Base-by-base conservation (phyloP, 441 rosid genomes). In the Aleurites moluccanus region DNA sequence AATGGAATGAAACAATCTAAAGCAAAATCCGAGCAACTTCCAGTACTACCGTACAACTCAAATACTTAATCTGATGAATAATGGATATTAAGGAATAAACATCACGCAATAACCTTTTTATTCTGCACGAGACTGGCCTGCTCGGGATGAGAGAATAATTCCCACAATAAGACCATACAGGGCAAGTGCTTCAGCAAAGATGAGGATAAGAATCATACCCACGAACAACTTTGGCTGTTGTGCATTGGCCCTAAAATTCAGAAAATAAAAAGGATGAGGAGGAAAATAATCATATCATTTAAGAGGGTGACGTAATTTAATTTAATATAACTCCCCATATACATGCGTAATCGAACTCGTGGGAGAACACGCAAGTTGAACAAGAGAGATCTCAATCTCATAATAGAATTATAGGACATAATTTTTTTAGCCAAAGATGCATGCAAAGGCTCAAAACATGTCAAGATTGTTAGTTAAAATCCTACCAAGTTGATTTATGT, bases 151-250 rank as follows among this genome's bases (percentile, higher is more conserved):
- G 70, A 91, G 83, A 74, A 91, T 91, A 87, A 91, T 91, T 64
- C 96, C 96, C 1, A 91, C 91, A 35, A 91, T 91, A 55, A 91
- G 91, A 35, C 93, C 96, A 30, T 91, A 89, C 18, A 91, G 86
- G 35, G 93, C 96, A 69, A 91, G 83, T 21, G 92, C 96, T 83
- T 90, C 96, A 38, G 40, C 40, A 38, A 38, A 38, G 40, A 38
- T 38, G 40, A 38, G 40, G 80, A 91, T 91, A 50, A 91, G 92
- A 81, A 91, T 91, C 96, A 91, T 91, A 66, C 96, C 96, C 9
- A 91, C 96, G 14, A 91, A 91, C 69, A 91, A 92, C 75, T 91
- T 91, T 70, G 96, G 96, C 79, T 91, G 96, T 71, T 91, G 93
- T 2, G 96, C 96, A 57, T 91, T 90, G n/a, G 96, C 93, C 80